These are phyloP conservation scores for Gautieria morchelliformis DNA, from an alignment of 768 basidiomycete species.

Conservation along the genomic window DNA sequence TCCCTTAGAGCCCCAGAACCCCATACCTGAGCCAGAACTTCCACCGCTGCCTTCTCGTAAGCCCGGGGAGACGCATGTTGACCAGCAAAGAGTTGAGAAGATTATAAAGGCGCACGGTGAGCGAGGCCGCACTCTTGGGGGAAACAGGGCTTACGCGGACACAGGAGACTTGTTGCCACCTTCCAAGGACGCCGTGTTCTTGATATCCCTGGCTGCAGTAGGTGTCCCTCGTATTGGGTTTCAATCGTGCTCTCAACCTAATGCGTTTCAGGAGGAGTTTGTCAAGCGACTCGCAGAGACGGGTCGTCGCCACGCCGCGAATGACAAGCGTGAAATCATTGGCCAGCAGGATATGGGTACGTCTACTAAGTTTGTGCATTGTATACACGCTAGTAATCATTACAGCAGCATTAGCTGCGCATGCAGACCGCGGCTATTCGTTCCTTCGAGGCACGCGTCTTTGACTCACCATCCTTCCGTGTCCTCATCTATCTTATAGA, in stretches of 20 bases:
- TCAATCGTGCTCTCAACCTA: conserved; percentile 1
- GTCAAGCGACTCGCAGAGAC: conserved; percentile 66
- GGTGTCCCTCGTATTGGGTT: conserved; percentile 17
- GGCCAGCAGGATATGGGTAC: conserved; percentile 71
- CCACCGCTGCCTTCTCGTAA: conserved; percentile 25
- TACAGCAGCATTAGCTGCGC: not conserved
- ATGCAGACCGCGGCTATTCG: not conserved
- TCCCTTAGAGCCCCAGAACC: conserved; percentile 1
- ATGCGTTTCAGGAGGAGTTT: conserved; percentile 63
- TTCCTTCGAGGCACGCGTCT: conserved; percentile 45
- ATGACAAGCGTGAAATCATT: conserved; percentile 47
- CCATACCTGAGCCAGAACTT: conserved; percentile 5
- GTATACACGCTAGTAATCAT: not conserved
- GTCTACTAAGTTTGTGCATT: conserved; percentile 14
- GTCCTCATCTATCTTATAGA: conserved; percentile 30
- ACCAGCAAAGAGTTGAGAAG: conserved; percentile 57
- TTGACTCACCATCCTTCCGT: not conserved
- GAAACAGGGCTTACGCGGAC: conserved; percentile 14
- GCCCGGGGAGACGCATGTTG: conserved; percentile 60
- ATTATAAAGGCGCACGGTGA: conserved; percentile 73
- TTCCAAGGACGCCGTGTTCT: conserved; percentile 67
- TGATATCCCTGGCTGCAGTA: conserved; percentile 72
- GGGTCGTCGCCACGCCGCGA: conserved; percentile 54
- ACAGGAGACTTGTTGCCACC: conserved; percentile 50
- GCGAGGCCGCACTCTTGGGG: conserved; percentile 13